These are phyloP conservation scores for Beta corolliflora DNA, from an alignment of 179 eudicot species.

Conservation along the genomic window DNA sequence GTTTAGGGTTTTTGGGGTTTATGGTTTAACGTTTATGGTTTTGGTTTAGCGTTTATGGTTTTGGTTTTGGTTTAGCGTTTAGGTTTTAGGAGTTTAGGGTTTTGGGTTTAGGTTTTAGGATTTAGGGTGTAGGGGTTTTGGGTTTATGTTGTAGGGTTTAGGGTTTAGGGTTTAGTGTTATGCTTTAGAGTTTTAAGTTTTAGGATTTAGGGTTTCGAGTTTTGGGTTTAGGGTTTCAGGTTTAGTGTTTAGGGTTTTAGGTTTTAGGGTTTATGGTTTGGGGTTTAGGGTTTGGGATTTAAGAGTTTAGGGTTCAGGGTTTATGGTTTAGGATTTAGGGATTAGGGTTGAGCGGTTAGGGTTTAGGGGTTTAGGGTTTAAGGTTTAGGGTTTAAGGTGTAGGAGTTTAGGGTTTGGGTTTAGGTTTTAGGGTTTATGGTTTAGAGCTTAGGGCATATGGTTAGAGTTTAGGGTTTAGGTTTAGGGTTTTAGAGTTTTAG, in stretches of 20 bases:
- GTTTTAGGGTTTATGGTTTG: constrained; percentile 3
- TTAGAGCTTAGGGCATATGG: no score
- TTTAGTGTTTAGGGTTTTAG: constrained; percentile 20
- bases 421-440: no score
- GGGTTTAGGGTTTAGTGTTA: constrained; percentile 11
- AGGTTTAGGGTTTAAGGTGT: no score
- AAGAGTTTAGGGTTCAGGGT: constrained; percentile 18
- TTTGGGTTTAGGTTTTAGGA: neutral
- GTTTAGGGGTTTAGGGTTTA: neutral
- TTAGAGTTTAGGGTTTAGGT: no score
- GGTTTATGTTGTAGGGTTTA: neutral
- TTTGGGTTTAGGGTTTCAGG: constrained; percentile 24
- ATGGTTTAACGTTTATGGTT: no score
- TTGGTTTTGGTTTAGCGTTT: no score
- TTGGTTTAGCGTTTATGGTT: no score
- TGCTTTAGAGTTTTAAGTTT: neutral
- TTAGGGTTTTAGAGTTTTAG: no score
- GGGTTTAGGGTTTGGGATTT: constrained; percentile 13
- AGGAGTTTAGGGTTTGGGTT: no score
- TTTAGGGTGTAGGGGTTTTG: neutral
- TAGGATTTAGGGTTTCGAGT: constrained; percentile 19
- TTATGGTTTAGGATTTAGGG: neutral
- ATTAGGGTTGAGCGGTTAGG: neutral
- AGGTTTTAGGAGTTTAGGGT: neutral
- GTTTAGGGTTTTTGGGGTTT: no score